These are phyloP conservation scores for Colletotrichum horii DNA, from an alignment of 2,329 filamentous ascomycete genomes.

Conservation along the genomic window DNA sequence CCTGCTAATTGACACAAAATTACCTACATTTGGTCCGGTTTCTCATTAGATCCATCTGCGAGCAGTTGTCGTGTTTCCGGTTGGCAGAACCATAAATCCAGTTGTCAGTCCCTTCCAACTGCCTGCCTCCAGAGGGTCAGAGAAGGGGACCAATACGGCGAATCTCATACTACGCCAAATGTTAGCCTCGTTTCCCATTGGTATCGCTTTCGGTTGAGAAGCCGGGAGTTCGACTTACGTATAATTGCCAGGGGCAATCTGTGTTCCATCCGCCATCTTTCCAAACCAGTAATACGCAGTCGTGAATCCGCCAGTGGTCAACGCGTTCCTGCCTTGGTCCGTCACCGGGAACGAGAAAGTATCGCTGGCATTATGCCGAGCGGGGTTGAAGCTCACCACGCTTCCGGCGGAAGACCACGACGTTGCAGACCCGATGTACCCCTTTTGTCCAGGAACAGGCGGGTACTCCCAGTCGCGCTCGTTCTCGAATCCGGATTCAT, in stretches of 20 bases:
- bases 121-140: not conserved
- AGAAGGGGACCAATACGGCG: constrained; percentile 1
- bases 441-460: constrained; percentile 37
- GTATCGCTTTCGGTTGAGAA: accelerated
- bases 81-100: not conserved
- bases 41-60: not conserved
- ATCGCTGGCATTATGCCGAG: constrained; percentile 39
- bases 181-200: not conserved
- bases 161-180: constrained; percentile 1
- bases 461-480: constrained; percentile 48
- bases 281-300: constrained; percentile 46
- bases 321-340: constrained; percentile 28
- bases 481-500: constrained; percentile 40
- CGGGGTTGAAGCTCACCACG: constrained; percentile 33
- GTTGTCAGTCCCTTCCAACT: constrained; percentile 19
- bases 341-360: constrained; percentile 39
- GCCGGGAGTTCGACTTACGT: constrained; percentile 28
- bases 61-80: not conserved
- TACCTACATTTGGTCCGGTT: not conserved
- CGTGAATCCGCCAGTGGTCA: constrained; percentile 34
- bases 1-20: not conserved
- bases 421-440: constrained; percentile 46
- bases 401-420: constrained; percentile 33
- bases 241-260: constrained; percentile 44
- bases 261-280: constrained; percentile 43